A percentile compares a stretch with the other conserved stretches of the same genome.
Evolutionary conservation across 1,139 yeast genomes (phyloP).

Genomic region (Yamadazyma blattariae): DNA sequence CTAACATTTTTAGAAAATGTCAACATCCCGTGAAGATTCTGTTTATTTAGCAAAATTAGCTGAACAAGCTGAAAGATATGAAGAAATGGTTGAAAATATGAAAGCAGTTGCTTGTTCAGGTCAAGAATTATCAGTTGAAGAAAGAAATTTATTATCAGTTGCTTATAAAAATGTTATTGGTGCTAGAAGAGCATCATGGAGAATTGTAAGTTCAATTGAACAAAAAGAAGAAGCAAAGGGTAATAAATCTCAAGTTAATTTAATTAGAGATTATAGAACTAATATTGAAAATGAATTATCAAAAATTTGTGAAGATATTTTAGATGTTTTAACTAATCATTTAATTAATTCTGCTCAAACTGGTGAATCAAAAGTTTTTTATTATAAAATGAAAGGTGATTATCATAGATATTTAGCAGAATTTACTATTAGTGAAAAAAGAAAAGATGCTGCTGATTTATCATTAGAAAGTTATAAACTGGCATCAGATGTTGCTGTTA

Average conservation of each 20-base stretch:
- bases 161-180: slow-evolving; percentile 99
- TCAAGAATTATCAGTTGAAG: slow-evolving; percentile 94
- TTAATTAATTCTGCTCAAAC: slow-evolving; percentile 93
- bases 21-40: slow-evolving; percentile 94
- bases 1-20: slow-evolving; percentile 40
- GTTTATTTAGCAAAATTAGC: slow-evolving; percentile 98
- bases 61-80: slow-evolving; percentile 99
- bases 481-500: slow-evolving; percentile 95
- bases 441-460: slow-evolving; percentile 88
- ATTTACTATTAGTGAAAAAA: slow-evolving; percentile 86
- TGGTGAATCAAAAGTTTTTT: slow-evolving; percentile 97
- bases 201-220: slow-evolving; percentile 96
- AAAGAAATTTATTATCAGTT: slow-evolving; percentile 93
- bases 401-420: slow-evolving; percentile 99
- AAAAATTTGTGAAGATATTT: slow-evolving; percentile 91
- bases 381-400: slow-evolving; percentile 99
- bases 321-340: slow-evolving; percentile 82
- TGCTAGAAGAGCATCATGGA: slow-evolving; percentile 99
- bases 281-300: slow-evolving; percentile 93
- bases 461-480: slow-evolving; percentile 93
- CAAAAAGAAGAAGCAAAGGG: slow-evolving; percentile 98
- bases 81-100: slow-evolving; percentile 99
- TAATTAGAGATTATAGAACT: slow-evolving; percentile 91
- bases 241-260: slow-evolving; percentile 79
- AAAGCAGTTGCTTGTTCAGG: slow-evolving; percentile 96